A percentile compares a stretch with the other conserved stretches of the same genome.
Evolutionary conservation across 441 rosid species (phyloP).

Genomic region (Croton setiger): DNA sequence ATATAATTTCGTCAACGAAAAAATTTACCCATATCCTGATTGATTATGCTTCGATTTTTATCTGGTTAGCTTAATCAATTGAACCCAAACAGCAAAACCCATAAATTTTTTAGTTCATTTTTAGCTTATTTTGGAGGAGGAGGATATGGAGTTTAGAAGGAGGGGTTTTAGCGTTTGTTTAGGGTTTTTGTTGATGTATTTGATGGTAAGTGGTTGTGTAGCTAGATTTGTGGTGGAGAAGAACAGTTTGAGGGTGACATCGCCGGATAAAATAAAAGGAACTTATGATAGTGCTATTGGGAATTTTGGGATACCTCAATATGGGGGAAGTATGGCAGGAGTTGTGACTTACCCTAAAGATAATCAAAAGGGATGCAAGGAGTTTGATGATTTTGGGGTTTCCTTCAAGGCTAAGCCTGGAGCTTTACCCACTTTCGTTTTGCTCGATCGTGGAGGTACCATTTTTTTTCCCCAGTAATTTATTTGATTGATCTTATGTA

Average conservation of each 20-base stretch:
- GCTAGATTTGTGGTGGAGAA: slow-evolving; percentile 96
- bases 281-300: slow-evolving; percentile 91
- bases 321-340: slow-evolving; percentile 98
- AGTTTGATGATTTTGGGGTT: slow-evolving; percentile 58
- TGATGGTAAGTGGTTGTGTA: slow-evolving; percentile 20
- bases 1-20: neutral
- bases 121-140: neutral
- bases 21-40: neutral
- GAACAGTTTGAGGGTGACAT: slow-evolving; percentile 83
- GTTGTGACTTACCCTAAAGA: slow-evolving; percentile 72
- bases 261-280: slow-evolving; percentile 90
- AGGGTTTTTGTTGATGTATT: slow-evolving; percentile 41
- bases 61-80: slow-evolving; percentile 6
- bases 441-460: slow-evolving; percentile 95
- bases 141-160: slow-evolving; percentile 21
- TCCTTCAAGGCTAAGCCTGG: slow-evolving; percentile 81
- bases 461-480: slow-evolving; percentile 3
- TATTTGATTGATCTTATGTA: slow-evolving; percentile 4
- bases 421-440: slow-evolving; percentile 73
- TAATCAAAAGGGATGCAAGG: slow-evolving; percentile 76
- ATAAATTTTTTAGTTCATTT: neutral
- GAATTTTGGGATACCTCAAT: slow-evolving; percentile 97
- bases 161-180: slow-evolving; percentile 19
- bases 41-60: slow-evolving; percentile 16
- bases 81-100: slow-evolving; percentile 19